A percentile compares a stretch with the other conserved stretches of the same genome.
These are phyloP conservation scores for Gracilaria gracilis DNA, from an alignment of 23 red algal genomes.

Conservation along the genomic window DNA sequence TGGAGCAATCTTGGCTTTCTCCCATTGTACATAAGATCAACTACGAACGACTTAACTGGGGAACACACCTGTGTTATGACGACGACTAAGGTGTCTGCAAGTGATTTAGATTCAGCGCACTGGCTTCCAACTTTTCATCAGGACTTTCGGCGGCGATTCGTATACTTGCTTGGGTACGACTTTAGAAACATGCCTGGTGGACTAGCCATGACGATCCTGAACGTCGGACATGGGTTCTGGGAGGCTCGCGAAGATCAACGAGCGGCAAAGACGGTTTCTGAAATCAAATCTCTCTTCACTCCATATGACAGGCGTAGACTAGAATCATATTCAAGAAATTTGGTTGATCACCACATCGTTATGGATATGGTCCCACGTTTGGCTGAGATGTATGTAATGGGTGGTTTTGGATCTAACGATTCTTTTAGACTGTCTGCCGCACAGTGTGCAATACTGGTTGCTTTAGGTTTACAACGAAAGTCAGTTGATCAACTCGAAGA, in stretches of 20 bases:
- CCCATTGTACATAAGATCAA: slow-evolving; percentile 88
- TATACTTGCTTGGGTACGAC: slow-evolving; percentile 77
- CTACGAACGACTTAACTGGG: slow-evolving; percentile 92
- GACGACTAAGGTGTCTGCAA: slow-evolving; percentile 9
- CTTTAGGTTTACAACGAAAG: slow-evolving; percentile 85
- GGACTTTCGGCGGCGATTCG: slow-evolving; percentile 88
- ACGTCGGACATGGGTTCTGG: slow-evolving; percentile 12
- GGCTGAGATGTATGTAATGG: slow-evolving; percentile 70
- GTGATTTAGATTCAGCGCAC: not conserved
- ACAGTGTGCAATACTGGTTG: slow-evolving; percentile 88
- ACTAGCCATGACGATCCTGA: slow-evolving; percentile 73
- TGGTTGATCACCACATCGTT: slow-evolving; percentile 94
- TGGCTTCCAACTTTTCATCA: slow-evolving; percentile 74
- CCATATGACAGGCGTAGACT: slow-evolving; percentile 84
- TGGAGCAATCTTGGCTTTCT: slow-evolving; percentile 84
- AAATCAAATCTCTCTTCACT: slow-evolving; percentile 66
- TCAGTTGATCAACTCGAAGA: slow-evolving; percentile 76
- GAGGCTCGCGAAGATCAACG: slow-evolving; percentile 13
- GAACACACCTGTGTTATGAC: slow-evolving; percentile 98
- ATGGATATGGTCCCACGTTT: slow-evolving; percentile 89
- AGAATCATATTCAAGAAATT: slow-evolving; percentile 80
- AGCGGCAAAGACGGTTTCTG: slow-evolving; percentile 17
- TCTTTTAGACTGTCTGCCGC: slow-evolving; percentile 75
- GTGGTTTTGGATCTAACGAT: slow-evolving; percentile 54
- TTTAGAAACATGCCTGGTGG: slow-evolving; percentile 65